Percentiles rank a stretch among this genome's conserved stretches.
These are phyloP conservation scores for Allium cepa DNA, from an alignment of 106 monocot genomes.

Conservation along the genomic window DNA sequence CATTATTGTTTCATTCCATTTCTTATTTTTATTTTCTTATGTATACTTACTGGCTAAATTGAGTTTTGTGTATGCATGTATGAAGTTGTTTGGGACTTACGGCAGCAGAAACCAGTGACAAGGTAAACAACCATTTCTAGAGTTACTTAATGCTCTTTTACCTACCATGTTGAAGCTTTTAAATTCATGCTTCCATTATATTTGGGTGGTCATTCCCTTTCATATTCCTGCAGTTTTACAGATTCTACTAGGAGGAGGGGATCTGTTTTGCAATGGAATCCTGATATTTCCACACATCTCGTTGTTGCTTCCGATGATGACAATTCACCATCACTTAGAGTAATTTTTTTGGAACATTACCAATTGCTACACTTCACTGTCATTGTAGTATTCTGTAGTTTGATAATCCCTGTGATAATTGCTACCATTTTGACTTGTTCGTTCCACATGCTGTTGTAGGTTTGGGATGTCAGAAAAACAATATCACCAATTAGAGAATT, in stretches of 20 bases:
- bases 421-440: not conserved
- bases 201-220: not conserved
- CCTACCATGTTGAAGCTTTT: not conserved
- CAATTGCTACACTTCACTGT: not conserved
- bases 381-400: not conserved
- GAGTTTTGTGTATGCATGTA: not conserved
- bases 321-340: conserved; percentile 75
- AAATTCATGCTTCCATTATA: not conserved
- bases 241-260: conserved; percentile 78
- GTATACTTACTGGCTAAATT: too few relatives aligned
- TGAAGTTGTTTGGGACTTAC: conserved; percentile 93
- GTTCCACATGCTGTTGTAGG: conserved; percentile 27
- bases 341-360: conserved; percentile 13
- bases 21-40: conserved; percentile 13
- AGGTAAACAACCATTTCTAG: conserved; percentile 31
- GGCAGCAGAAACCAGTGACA: conserved; percentile 75
- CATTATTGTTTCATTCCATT: not conserved
- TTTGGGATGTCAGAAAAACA: conserved; percentile 98
- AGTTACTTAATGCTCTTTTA: not conserved
- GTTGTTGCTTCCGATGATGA: conserved; percentile 96
- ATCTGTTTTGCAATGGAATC: conserved; percentile 99
- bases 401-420: conserved; percentile 2
- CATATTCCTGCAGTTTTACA: conserved; percentile 53
- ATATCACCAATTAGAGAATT: conserved; percentile 93
- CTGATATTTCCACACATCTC: conserved; percentile 88